Conservation (phyloP, 2,329 filamentous ascomycete genomes). For the Colletotrichum siamense region DNA sequence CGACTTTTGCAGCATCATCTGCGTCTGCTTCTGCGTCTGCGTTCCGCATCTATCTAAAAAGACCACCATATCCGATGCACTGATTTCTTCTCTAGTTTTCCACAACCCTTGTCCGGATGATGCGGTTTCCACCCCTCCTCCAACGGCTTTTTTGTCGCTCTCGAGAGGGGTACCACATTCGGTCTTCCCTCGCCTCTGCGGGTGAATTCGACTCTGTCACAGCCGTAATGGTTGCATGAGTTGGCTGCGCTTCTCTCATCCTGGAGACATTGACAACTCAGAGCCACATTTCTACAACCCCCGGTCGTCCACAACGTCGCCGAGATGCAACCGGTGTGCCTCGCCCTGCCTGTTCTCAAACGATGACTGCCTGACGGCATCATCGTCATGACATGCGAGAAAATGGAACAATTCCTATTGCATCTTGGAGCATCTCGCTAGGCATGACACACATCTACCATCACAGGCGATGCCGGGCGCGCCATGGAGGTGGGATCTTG, state of each 20-base stretch:
- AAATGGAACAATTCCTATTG: background rate
- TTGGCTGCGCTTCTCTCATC: conserved; percentile 8
- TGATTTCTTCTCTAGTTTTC: background rate
- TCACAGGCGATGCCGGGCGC: background rate
- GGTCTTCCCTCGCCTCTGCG: background rate
- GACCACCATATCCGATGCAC: background rate
- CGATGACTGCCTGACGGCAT: background rate
- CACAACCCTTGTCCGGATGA: conserved; percentile 4
- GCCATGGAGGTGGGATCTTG: background rate
- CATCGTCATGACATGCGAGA: background rate
- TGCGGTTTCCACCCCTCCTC: conserved; percentile 6
- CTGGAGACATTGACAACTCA: conserved; percentile 17
- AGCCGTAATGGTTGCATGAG: conserved; percentile 25
- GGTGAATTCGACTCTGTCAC: background rate
- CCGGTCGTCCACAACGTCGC: conserved; percentile 3
- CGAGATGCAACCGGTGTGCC: conserved; percentile 10
- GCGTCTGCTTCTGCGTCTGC: background rate
- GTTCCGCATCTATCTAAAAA: background rate
- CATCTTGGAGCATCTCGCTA: background rate
- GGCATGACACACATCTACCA: background rate
- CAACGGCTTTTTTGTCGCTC: background rate
- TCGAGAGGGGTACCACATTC: conserved; percentile 3
- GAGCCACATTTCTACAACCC: conserved; percentile 14
- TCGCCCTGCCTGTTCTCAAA: conserved; percentile 2
- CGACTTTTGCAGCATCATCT: background rate